These are phyloP conservation scores for Elsinoe australis DNA, from an alignment of 2,329 filamentous ascomycete species.

Conservation along the genomic window DNA sequence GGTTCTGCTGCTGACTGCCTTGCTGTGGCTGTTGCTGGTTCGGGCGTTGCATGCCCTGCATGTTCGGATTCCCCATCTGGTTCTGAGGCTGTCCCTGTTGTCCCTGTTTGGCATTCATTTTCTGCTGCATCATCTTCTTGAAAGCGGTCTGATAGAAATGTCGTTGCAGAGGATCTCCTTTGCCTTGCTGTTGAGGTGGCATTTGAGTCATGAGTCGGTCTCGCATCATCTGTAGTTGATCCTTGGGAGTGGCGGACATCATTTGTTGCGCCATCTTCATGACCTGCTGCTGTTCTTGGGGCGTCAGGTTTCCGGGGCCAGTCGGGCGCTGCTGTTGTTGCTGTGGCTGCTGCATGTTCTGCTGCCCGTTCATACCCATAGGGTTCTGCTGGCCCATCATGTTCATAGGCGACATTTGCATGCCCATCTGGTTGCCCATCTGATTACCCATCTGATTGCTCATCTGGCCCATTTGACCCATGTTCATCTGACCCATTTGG, in stretches of 20 bases:
- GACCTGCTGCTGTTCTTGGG: constrained; percentile 39
- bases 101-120: constrained; percentile 25
- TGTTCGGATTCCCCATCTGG: constrained; percentile 24
- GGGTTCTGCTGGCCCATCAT: constrained; percentile 19
- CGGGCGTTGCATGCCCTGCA: constrained; percentile 27
- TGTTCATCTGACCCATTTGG: constrained; percentile 43
- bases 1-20: constrained; percentile 24
- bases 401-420: constrained; percentile 45
- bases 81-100: constrained; percentile 31
- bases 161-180: constrained; percentile 41
- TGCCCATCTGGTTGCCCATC: not conserved
- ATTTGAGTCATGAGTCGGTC: constrained; percentile 37
- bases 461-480: constrained; percentile 32
- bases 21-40: constrained; percentile 36
- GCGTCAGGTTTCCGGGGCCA: constrained; percentile 26
- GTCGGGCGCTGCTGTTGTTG: constrained; percentile 23
- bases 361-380: constrained; percentile 25
- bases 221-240: constrained; percentile 43
- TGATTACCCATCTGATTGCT: constrained; percentile 25
- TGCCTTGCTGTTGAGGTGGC: constrained; percentile 42
- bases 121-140: constrained; percentile 21
- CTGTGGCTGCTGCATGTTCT: constrained; percentile 25
- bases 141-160: constrained; percentile 17
- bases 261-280: constrained; percentile 41
- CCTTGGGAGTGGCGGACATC: constrained; percentile 37